Percentiles rank a stretch among this genome's conserved stretches.
These are phyloP conservation scores for Leishmania martiniquensis DNA, from an alignment of 208 protist species.

Conservation along the genomic window DNA sequence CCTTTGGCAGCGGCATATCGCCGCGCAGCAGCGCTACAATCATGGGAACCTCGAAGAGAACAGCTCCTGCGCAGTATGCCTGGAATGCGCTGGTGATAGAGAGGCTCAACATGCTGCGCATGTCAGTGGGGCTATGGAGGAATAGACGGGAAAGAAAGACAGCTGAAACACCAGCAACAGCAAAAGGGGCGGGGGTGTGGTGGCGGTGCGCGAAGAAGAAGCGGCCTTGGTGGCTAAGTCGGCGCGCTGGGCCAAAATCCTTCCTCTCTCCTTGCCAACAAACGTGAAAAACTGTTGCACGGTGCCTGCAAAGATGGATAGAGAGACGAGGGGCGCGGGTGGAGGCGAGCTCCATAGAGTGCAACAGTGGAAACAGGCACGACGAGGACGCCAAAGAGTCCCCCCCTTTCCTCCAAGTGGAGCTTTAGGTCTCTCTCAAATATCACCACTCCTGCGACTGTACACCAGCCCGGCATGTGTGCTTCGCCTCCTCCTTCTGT, in stretches of 20 bases:
- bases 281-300: too few species aligned
- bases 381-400: not conserved
- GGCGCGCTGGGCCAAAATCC: not conserved
- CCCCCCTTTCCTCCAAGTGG: not conserved
- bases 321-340: not conserved
- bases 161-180: not conserved
- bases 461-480: not conserved
- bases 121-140: not conserved
- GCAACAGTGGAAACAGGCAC: not conserved
- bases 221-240: not conserved
- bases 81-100: constrained; percentile 28
- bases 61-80: constrained; percentile 33
- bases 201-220: not conserved
- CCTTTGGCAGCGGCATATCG: constrained; percentile 19
- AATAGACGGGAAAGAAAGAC: not conserved
- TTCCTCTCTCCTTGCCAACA: too few species aligned
- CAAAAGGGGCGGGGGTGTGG: not conserved
- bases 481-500: not conserved
- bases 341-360: not conserved
- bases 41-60: constrained; percentile 44
- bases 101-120: constrained; percentile 8
- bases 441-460: not conserved
- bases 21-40: constrained; percentile 38
- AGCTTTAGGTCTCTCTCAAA: not conserved
- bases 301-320: not conserved